Evolutionary conservation across 2,329 filamentous ascomycete genomes (phyloP), one percentile per base, ranked within the genome.

Genomic region (Cladophialophora chaetospira): DNA sequence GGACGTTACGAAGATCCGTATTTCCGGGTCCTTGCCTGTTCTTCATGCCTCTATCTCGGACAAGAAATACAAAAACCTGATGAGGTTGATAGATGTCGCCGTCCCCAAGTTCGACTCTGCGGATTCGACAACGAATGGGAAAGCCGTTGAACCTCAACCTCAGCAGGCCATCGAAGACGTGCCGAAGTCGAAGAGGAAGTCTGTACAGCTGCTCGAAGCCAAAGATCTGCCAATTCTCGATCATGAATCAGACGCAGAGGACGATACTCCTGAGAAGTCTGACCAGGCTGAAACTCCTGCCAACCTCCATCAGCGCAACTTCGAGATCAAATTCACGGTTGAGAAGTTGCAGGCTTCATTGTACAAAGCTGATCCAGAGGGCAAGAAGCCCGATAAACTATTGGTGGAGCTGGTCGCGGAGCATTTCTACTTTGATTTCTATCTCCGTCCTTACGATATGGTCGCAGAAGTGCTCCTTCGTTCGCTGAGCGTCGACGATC

Each of bases 311-410:
- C 92, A 97, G 67, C 88, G 89, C 42, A 93, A 88, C 62, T 97
- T 99, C 65, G 91, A 99, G 70, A 90, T 99, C 76, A 95, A 92
- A 64, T 99, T 99, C 72, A 91, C 90, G 6, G 94, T 99, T 31
- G 94, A 96, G 67, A 91, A 88, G 59, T 81, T 99, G 43, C 92
- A 95, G 72, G 94, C 94, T 2, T 97, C 94, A 0, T 78, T 99
- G 1, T 99, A 90, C 72, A 85, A 87, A 62, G 91, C 92, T 54
- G 91, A 97, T 66, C 84, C 89, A 0, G 87, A 93, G 64, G 85
- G 86, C 44, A 50, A 63, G 29, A 86, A 86, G 61, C 82, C 86
- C 0, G 95, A 99, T 66, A 80, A 88, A 52, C 77, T 99, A 2
- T 79, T 99, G 6, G 93, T 96, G 1, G 93, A 97, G 68, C 77